Base-by-base conservation (phyloP, 305 asterid genomes). In the Striga hermonthica region DNA sequence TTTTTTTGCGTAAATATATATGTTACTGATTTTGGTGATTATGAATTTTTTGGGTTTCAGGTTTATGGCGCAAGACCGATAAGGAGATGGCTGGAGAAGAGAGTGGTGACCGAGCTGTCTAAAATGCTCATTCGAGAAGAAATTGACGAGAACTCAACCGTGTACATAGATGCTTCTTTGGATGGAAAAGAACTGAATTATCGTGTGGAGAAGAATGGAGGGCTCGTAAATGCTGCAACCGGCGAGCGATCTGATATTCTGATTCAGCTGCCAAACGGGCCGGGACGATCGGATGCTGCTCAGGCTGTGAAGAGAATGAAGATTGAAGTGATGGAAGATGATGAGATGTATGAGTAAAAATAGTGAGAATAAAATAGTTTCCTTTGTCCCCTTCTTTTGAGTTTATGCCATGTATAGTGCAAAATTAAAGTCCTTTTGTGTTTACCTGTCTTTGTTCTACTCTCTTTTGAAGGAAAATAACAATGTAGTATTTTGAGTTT, bases 11-110 rank as follows among this genome's bases (percentile, higher is more conserved):
- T 41, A 41, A 41, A 7, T 41, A 9, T 9, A 0, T 52, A 3
- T 8, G 7, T 9, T 13, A 9, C 3, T 15, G 2, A 16, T 34
- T 53, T 22, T 53, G 63, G 68, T 78, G 55, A 78, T 37, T 28
- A 0, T 47, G 28, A 12, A 13, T 57, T 41, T 12, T 4, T 3
- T 35, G 5, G 4, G 4, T 7, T 55, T 10, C 61, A 89, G 96
- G 86, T 84, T 0, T 89, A 85, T 6, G 98, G 96, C 28, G 98
- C 97, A 3, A 79, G 97, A 0, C 97, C 95, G 0, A 91, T 91
- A 38, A 74, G 98, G 52, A 83, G 98, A 59, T 91, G 98, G 98
- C 71, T 91, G 75, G 96, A 91, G 87, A 91, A 80, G 48, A 73
- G 76, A 69, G 95, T 91, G 35, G 98, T 91, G 43, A 91, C 96